phyloP scores from a whole-genome alignment of 352 stramenopile genomes.

The Globisporangium splendens region DNA sequence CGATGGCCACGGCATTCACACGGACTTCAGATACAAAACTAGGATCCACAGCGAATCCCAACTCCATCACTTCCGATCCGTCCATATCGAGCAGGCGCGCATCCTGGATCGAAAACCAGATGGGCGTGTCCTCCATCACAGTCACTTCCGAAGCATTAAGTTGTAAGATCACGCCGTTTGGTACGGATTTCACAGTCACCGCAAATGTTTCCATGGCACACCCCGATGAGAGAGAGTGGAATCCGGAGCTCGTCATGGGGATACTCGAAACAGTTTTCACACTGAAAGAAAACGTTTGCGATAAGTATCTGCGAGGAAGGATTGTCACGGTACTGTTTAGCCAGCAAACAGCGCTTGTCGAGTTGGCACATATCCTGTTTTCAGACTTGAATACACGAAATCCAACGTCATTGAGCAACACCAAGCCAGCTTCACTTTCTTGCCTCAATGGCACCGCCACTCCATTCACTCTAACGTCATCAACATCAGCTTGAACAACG shows the following conservation, averaged over 20 bases:
- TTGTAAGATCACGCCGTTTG: slow-evolving; percentile 31
- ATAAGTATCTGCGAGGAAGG: slow-evolving; percentile 26
- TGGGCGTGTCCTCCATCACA: slow-evolving; percentile 30
- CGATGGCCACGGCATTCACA: slow-evolving; percentile 24
- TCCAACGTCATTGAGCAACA: neutral
- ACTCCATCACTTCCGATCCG: slow-evolving; percentile 47
- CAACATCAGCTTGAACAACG: slow-evolving; percentile 13
- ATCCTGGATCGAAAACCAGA: slow-evolving; percentile 28
- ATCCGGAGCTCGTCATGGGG: slow-evolving; percentile 8
- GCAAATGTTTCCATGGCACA: slow-evolving; percentile 23
- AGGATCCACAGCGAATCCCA: slow-evolving; percentile 28
- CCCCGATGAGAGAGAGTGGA: slow-evolving; percentile 23
- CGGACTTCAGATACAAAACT: slow-evolving; percentile 24
- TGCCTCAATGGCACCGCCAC: neutral
- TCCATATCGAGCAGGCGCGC: slow-evolving; percentile 39
- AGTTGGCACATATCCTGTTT: slow-evolving; percentile 7
- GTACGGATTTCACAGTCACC: slow-evolving; percentile 30
- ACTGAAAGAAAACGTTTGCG: slow-evolving; percentile 36
- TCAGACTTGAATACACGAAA: slow-evolving; percentile 11
- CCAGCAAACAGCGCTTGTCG: slow-evolving; percentile 1
- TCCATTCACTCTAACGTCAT: slow-evolving; percentile 15
- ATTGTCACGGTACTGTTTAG: slow-evolving; percentile 29
- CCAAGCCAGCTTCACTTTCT: neutral
- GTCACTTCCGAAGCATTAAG: slow-evolving; percentile 27
- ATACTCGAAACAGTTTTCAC: slow-evolving; percentile 27